These are phyloP conservation scores for Chrysosporium keratinophilum DNA, from an alignment of 2,329 filamentous ascomycete genomes.

Conservation along the genomic window DNA sequence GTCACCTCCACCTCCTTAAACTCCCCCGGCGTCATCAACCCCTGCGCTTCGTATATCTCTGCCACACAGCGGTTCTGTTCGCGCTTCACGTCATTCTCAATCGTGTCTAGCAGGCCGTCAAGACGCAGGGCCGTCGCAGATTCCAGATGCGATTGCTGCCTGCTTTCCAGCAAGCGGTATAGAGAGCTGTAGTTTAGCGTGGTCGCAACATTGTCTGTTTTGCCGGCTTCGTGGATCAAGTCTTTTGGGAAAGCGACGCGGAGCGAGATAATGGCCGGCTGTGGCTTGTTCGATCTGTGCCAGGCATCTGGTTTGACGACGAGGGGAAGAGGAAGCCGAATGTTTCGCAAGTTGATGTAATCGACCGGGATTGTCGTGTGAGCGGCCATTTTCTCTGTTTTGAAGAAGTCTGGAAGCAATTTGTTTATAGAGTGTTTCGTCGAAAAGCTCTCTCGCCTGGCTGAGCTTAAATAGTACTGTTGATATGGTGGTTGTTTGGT, in stretches of 20 bases:
- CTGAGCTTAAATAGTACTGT: too few relatives aligned
- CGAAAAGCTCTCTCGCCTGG: too few relatives aligned
- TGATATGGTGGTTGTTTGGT: too few relatives aligned
- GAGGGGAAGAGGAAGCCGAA: conserved; percentile 35
- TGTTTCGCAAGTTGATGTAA: conserved; percentile 22
- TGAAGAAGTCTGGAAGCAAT: background rate
- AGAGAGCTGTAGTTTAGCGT: conserved; percentile 41
- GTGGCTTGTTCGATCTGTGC: conserved; percentile 36
- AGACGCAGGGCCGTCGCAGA: background rate
- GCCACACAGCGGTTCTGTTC: background rate
- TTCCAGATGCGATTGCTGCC: background rate
- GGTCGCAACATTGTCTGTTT: conserved; percentile 36
- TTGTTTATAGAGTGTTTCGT: background rate
- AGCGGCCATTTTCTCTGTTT: background rate
- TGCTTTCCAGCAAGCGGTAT: conserved; percentile 33
- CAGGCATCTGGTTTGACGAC: conserved; percentile 38
- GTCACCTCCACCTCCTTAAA: conserved; percentile 19
- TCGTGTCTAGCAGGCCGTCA: background rate
- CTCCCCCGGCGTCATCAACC: too few relatives aligned
- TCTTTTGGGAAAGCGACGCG: conserved; percentile 35
- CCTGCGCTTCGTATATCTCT: background rate
- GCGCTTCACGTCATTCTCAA: background rate
- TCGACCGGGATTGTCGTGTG: background rate
- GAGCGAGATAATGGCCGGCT: conserved; percentile 37
- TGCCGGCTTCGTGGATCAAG: conserved; percentile 30